Evolutionary conservation across 352 stramenopile genomes (phyloP).

Genomic region (Aphanomyces cochlioides): DNA sequence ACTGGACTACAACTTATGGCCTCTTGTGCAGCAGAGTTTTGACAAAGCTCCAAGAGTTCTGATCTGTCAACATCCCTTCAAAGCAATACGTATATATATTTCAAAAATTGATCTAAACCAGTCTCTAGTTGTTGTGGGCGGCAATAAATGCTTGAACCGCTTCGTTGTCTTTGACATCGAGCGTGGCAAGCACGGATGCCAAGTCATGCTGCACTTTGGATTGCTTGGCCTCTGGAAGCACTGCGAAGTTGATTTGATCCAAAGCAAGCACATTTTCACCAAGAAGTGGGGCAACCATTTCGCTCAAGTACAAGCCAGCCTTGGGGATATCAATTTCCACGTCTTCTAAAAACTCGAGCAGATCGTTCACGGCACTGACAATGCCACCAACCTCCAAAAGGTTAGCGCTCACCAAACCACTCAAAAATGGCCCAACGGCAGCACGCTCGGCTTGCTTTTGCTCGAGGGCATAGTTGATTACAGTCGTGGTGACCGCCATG

Average conservation of each 20-base stretch:
- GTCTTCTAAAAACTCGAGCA: constrained; percentile 74
- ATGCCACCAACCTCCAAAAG: constrained; percentile 47
- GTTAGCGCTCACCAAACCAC: constrained; percentile 47
- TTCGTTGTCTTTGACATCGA: constrained; percentile 14
- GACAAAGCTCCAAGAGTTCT: too few species aligned
- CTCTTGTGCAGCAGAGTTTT: too few species aligned
- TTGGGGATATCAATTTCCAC: constrained; percentile 80
- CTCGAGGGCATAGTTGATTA: constrained; percentile 64
- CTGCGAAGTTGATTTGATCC: background rate
- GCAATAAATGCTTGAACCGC: constrained; percentile 11
- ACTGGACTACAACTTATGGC: too few species aligned
- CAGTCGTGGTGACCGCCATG: constrained; percentile 45
- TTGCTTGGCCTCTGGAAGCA: constrained; percentile 18
- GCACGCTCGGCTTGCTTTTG: constrained; percentile 62
- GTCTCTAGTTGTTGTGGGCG: constrained; percentile 5
- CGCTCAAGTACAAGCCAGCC: constrained; percentile 59
- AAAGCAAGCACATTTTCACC: constrained; percentile 44
- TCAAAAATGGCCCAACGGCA: constrained; percentile 51
- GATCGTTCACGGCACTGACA: constrained; percentile 42
- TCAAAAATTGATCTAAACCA: too few species aligned
- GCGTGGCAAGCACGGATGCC: background rate
- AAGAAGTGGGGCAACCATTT: constrained; percentile 67
- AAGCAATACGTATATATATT: too few species aligned
- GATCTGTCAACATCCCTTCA: too few species aligned
- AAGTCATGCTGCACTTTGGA: constrained; percentile 3